Evolutionary conservation across 768 basidiomycete species (phyloP).

Genomic region (Boletus barrowsii): DNA sequence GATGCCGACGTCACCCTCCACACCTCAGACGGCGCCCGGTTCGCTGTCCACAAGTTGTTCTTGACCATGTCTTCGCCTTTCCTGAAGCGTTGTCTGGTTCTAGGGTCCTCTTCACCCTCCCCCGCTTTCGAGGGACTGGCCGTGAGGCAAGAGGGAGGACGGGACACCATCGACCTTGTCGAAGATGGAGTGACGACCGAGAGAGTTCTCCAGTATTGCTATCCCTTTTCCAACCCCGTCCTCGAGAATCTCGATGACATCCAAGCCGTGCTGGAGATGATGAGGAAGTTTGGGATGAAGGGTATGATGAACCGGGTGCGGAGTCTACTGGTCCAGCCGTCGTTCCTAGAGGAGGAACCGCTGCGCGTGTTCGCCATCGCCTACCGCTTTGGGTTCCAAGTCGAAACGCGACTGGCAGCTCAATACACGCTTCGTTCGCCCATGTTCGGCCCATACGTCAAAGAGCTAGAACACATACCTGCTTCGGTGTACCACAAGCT

Average conservation of each 20-base stretch:
- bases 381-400: conserved; percentile 34
- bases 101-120: conserved; percentile 28
- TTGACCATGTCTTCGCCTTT: conserved; percentile 42
- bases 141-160: conserved; percentile 21
- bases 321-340: conserved; percentile 23
- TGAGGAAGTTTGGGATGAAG: conserved; percentile 40
- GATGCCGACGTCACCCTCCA: conserved; percentile 43
- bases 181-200: conserved; percentile 34
- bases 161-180: conserved; percentile 28
- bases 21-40: conserved; percentile 40
- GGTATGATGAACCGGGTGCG: conserved; percentile 30
- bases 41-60: conserved; percentile 43
- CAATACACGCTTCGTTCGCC: conserved; percentile 34
- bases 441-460: conserved; percentile 33
- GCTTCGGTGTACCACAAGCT: conserved; percentile 36
- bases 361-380: conserved; percentile 40
- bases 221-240: conserved; percentile 34
- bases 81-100: conserved; percentile 32
- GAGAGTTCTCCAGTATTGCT: conserved; percentile 34
- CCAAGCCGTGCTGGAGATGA: conserved; percentile 33
- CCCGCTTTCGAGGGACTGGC: conserved; percentile 26
- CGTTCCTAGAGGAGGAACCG: conserved; percentile 29
- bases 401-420: conserved; percentile 35
- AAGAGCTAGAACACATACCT: conserved; percentile 38
- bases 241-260: conserved; percentile 35